Evolutionary conservation across 2,329 filamentous ascomycete species (phyloP).

Genomic region (Clonostachys solani): DNA sequence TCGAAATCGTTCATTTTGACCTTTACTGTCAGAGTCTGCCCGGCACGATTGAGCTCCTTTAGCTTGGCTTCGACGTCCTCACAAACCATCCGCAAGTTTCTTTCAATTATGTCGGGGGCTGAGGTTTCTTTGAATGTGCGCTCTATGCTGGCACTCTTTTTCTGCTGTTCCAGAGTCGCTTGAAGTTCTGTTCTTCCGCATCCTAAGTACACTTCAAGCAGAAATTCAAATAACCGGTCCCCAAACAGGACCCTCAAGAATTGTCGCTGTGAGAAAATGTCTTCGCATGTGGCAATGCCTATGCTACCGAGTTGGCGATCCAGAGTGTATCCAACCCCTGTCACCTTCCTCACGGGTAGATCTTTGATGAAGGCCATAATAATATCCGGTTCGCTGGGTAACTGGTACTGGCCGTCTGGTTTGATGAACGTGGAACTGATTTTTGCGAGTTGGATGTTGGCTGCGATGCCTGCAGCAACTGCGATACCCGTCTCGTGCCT

Average conservation of each 20-base stretch:
- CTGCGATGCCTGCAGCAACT: slow-evolving; percentile 89
- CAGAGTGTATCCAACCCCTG: slow-evolving; percentile 90
- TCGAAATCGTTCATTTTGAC: slow-evolving; percentile 94
- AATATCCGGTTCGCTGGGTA: slow-evolving; percentile 65
- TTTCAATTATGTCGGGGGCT: slow-evolving; percentile 61
- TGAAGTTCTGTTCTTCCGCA: slow-evolving; percentile 81
- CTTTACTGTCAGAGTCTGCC: slow-evolving; percentile 87
- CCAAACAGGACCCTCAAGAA: slow-evolving; percentile 78
- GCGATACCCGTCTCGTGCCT: slow-evolving; percentile 75
- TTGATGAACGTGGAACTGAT: slow-evolving; percentile 96
- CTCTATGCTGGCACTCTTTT: slow-evolving; percentile 93
- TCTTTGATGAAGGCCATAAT: slow-evolving; percentile 85
- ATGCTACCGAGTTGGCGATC: slow-evolving; percentile 87
- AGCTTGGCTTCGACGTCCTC: slow-evolving; percentile 87
- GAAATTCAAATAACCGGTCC: slow-evolving; percentile 84
- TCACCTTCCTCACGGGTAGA: slow-evolving; percentile 84
- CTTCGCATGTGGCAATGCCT: slow-evolving; percentile 82
- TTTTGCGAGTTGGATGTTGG: slow-evolving; percentile 90
- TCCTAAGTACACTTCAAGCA: slow-evolving; percentile 80
- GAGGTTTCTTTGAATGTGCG: slow-evolving; percentile 83
- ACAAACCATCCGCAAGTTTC: slow-evolving; percentile 76
- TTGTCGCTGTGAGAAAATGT: slow-evolving; percentile 77
- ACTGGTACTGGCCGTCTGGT: slow-evolving; percentile 83
- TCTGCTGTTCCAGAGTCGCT: slow-evolving; percentile 82
- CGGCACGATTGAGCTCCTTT: slow-evolving; percentile 74